Evolutionary conservation across 2,329 filamentous ascomycete species (phyloP).

Genomic region (Nannizziopsis barbatae): DNA sequence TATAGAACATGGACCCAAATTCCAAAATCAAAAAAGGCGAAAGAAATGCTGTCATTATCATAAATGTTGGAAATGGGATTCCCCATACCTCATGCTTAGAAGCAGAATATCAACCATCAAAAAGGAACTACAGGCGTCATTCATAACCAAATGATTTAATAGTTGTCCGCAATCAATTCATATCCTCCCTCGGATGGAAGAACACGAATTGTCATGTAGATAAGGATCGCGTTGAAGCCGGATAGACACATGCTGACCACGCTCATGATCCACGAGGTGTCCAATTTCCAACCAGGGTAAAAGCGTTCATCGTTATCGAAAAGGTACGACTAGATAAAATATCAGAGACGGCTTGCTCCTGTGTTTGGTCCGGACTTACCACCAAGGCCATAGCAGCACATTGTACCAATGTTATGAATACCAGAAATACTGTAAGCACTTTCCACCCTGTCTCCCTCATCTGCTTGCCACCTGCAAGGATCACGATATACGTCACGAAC

Average conservation of each 20-base stretch:
- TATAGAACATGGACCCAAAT: too few species aligned
- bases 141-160: not conserved
- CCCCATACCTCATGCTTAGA: too few species aligned
- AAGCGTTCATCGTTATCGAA: constrained; percentile 77
- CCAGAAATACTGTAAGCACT: constrained; percentile 55
- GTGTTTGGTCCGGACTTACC: constrained; percentile 44
- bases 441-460: constrained; percentile 76
- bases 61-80: too few species aligned
- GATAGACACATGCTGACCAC: constrained; percentile 50
- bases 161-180: constrained; percentile 53
- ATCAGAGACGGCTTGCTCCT: constrained; percentile 6
- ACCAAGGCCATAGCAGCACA: constrained; percentile 70
- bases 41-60: too few species aligned
- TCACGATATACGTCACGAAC: constrained; percentile 66
- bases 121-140: too few species aligned
- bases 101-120: too few species aligned
- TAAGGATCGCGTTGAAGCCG: constrained; percentile 43
- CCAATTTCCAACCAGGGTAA: constrained; percentile 68
- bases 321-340: constrained; percentile 55
- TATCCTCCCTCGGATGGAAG: constrained; percentile 77
- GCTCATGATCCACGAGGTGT: constrained; percentile 65
- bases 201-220: constrained; percentile 56
- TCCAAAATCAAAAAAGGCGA: too few species aligned
- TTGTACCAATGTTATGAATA: constrained; percentile 56
- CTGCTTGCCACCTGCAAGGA: constrained; percentile 66